Conservation (phyloP, 805 yeast genomes). For the Saccharomyces jurei region DNA sequence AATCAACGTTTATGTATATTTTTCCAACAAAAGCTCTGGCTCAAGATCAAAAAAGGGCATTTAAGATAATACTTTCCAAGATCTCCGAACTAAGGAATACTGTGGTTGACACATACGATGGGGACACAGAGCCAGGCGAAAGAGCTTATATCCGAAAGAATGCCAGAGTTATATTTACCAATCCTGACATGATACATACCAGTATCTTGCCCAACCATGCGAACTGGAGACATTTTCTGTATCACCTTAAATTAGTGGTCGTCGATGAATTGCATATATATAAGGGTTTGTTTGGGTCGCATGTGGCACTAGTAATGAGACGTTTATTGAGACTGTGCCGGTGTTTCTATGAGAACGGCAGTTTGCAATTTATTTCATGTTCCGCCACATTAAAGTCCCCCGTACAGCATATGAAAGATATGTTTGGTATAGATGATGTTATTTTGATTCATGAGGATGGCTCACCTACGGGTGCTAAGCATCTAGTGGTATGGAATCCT, state of each 20-base stretch:
- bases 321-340: slow-evolving; percentile 54
- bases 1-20: slow-evolving; percentile 67
- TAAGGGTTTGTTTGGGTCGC: slow-evolving; percentile 85
- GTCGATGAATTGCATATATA: slow-evolving; percentile 84
- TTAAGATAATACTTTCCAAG: slow-evolving; percentile 46
- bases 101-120: slow-evolving; percentile 78
- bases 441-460: slow-evolving; percentile 71
- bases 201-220: slow-evolving; percentile 73
- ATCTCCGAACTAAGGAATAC: slow-evolving; percentile 41
- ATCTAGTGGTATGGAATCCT: slow-evolving; percentile 77
- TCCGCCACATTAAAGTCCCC: slow-evolving; percentile 89
- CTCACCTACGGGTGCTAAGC: slow-evolving; percentile 75
- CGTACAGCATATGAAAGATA: slow-evolving; percentile 53
- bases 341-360: slow-evolving; percentile 33
- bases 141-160: slow-evolving; percentile 48
- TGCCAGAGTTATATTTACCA: slow-evolving; percentile 81
- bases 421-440: slow-evolving; percentile 62
- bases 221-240: slow-evolving; percentile 63
- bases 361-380: slow-evolving; percentile 70
- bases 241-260: slow-evolving; percentile 60
- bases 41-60: slow-evolving; percentile 87
- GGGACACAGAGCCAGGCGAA: slow-evolving; percentile 66
- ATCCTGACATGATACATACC: slow-evolving; percentile 89
- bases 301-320: slow-evolving; percentile 79
- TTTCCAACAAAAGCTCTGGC: slow-evolving; percentile 98